Conservation (phyloP, 495 filamentous ascomycete species). For the Melanomma pulvis-pyrius region DNA sequence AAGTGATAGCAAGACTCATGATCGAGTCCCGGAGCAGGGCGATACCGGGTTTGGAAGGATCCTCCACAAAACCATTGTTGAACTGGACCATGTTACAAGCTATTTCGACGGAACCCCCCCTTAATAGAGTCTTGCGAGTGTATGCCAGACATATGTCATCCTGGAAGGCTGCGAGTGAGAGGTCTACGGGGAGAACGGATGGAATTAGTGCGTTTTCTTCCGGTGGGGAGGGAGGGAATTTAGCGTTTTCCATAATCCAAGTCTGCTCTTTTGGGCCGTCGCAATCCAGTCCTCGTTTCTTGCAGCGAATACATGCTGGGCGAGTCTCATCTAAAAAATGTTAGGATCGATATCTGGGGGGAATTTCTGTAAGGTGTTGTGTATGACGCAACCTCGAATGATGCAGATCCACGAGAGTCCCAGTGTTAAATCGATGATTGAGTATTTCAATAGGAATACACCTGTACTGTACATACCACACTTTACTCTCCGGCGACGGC, state of each 20-base stretch:
- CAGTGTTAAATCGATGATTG: too few species aligned
- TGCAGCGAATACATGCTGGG: slow-evolving; percentile 18
- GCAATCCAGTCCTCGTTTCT: slow-evolving; percentile 13
- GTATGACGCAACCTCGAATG: neutral
- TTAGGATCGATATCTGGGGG: neutral
- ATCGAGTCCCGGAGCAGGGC: slow-evolving; percentile 6
- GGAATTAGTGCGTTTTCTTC: neutral
- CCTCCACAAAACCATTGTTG: neutral
- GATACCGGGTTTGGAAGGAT: neutral
- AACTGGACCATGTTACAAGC: slow-evolving; percentile 14
- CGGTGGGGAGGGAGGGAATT: neutral
- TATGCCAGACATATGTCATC: slow-evolving; percentile 17
- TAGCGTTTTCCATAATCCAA: slow-evolving; percentile 16
- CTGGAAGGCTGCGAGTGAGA: slow-evolving; percentile 14
- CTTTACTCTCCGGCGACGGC: slow-evolving; percentile 19
- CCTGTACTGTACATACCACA: slow-evolving; percentile 30
- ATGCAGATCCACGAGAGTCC: too few species aligned
- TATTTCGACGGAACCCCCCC: slow-evolving; percentile 9
- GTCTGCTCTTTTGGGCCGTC: slow-evolving; percentile 20
- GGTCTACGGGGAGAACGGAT: neutral
- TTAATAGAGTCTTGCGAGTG: slow-evolving; percentile 18
- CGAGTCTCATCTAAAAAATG: slow-evolving; percentile 14
- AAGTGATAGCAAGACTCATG: slow-evolving; percentile 14
- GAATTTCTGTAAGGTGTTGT: neutral
- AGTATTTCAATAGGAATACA: neutral